Evolutionary conservation across 768 basidiomycete species (phyloP).

Genomic region (Floccularia luteovirens): DNA sequence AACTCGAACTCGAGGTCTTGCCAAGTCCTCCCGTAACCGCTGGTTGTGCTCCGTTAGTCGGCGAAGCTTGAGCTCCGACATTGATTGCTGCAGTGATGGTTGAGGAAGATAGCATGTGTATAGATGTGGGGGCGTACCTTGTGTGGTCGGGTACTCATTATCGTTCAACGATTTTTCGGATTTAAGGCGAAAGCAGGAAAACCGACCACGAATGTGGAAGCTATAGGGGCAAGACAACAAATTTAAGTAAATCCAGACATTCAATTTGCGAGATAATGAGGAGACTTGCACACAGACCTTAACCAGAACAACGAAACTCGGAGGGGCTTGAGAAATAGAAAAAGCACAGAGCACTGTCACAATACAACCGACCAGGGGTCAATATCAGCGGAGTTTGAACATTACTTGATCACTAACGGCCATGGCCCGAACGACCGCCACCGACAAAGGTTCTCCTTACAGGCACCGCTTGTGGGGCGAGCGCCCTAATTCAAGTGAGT

Average conservation of each 20-base stretch:
- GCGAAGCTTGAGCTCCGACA: conserved; percentile 96
- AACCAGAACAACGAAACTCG: not conserved
- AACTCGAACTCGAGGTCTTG: conserved; percentile 81
- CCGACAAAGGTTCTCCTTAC: conserved; percentile 1
- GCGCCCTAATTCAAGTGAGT: too few relatives aligned
- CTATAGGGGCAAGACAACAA: too few relatives aligned
- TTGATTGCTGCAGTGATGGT: conserved; percentile 57
- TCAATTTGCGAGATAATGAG: not conserved
- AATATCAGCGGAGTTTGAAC: conserved; percentile 38
- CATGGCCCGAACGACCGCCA: conserved; percentile 10
- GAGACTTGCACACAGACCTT: conserved; percentile 1
- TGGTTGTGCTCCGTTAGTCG: conserved; percentile 92
- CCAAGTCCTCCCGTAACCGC: conserved; percentile 82
- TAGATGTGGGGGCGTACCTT: conserved; percentile 32
- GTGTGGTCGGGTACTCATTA: conserved; percentile 23
- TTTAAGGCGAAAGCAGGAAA: not conserved
- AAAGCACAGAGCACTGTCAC: conserved; percentile 7
- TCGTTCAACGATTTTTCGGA: not conserved
- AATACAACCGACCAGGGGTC: not conserved
- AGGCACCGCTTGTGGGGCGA: too few relatives aligned
- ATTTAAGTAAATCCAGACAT: too few relatives aligned
- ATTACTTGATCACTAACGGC: conserved; percentile 7
- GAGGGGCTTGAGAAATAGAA: conserved; percentile 3
- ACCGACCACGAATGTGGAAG: not conserved
- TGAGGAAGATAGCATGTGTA: conserved; percentile 4